Base-by-base conservation (phyloP, 257 asterid genomes). In the Solanum virginianum region DNA sequence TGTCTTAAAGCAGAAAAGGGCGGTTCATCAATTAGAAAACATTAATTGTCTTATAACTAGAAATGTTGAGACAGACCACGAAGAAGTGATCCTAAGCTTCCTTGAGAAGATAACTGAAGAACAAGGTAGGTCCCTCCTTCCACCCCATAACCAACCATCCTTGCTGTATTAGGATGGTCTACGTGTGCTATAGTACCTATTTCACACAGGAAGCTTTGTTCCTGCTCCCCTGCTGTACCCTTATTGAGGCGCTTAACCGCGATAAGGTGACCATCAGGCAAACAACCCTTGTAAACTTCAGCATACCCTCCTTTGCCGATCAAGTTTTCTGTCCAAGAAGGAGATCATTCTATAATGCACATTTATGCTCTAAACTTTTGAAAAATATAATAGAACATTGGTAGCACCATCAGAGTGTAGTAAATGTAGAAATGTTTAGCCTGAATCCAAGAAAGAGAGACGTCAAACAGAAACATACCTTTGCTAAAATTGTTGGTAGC, bases 131-230 rank as follows among this genome's bases (percentile, higher is more conserved):
- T 88, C 36, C 97, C 96, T 79, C 97, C 95, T 84, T 94, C 95
- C 80, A 91, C 94, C 63, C 96, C 97, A 87, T 92, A 93, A 39
- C 96, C 97, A 86, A 93, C 72, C 96, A 93, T 87, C 88, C 88
- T 92, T 16, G 96, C 95, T 39, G 94, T 92, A 77, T 94, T 94
- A 12, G 91, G 95, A 91, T 94, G 97, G 80, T 91, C 83, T 22
- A 94, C 90, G 72, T 94, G 97, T 51, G 96, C 97, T 66, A 94
- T 91, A 17, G 91, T 92, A 45, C 97, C 97, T 75, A 94, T 84
- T 86, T 94, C 97, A 6, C 92, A 91, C 49, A 94, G 80, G 87
- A 92, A 94, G 81, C 65, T 88, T 15, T 87, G 74, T 41, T 84
- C 84, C 70, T 89, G 89, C 66, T 94, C 94, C 53, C 89, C 96